Conservation (phyloP, 2,329 filamentous ascomycete genomes). For the Ophiocordyceps camponoti-leonardi region DNA sequence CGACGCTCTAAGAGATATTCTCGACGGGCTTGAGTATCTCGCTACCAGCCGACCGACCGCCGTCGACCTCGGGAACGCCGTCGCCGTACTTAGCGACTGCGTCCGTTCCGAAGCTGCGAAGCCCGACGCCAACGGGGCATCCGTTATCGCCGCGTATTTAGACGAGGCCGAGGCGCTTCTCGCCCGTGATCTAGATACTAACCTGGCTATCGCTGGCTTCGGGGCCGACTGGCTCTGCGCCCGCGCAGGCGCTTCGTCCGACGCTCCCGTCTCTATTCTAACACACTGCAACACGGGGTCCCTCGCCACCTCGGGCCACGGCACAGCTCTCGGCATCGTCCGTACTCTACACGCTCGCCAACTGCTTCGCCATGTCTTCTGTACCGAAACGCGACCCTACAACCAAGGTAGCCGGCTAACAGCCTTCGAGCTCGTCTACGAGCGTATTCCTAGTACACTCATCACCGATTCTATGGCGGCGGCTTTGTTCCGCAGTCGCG, state of each 20-base stretch:
- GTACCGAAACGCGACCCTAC: conserved; percentile 92
- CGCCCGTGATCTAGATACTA: conserved; percentile 71
- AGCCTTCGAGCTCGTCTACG: conserved; percentile 90
- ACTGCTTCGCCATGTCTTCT: conserved; percentile 69
- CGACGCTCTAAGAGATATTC: conserved; percentile 54
- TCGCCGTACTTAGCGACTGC: conserved; percentile 54
- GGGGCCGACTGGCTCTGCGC: conserved; percentile 70
- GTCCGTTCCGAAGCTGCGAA: conserved; percentile 33
- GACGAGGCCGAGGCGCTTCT: conserved; percentile 73
- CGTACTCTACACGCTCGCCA: conserved; percentile 55
- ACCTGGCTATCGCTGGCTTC: conserved; percentile 65
- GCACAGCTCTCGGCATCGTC: conserved; percentile 87
- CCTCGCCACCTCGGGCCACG: conserved; percentile 92
- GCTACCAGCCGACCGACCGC: conserved; percentile 83
- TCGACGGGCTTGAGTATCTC: conserved; percentile 66
- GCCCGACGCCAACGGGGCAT: conserved; percentile 22
- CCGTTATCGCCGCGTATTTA: conserved; percentile 56
- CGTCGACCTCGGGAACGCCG: conserved; percentile 85
- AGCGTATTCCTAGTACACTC: conserved; percentile 76
- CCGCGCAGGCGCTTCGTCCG: conserved; percentile 30
- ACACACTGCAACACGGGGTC: conserved; percentile 98
- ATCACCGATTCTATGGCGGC: conserved; percentile 96
- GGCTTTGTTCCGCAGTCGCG: conserved; percentile 53
- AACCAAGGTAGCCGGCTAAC: conserved; percentile 94
- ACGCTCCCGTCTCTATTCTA: conserved; percentile 53